Conservation (phyloP, 1,284 basidiomycete genomes). For the Naganishia liquefaciens region DNA sequence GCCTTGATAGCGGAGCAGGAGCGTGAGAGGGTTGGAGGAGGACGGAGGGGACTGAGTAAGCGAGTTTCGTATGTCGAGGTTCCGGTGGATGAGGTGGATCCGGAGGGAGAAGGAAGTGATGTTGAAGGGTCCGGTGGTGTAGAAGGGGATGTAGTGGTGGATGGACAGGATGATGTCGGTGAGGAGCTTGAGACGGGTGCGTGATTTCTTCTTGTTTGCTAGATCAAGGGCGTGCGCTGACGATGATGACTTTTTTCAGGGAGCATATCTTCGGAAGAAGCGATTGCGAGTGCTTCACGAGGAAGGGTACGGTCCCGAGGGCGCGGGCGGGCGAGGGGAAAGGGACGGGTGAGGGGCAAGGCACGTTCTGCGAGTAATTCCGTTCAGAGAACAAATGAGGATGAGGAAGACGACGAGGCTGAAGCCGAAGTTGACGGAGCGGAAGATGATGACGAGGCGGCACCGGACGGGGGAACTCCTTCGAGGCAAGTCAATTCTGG, state of each 20-base stretch:
- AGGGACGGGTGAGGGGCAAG: not conserved
- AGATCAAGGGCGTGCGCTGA: constrained; percentile 4
- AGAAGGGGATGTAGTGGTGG: constrained; percentile 33
- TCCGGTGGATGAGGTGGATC: constrained; percentile 22
- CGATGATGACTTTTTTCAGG: not conserved
- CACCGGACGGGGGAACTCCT: not conserved
- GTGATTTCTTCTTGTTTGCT: not conserved
- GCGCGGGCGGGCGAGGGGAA: constrained; percentile 15
- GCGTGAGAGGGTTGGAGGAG: not conserved
- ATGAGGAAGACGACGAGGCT: constrained; percentile 14
- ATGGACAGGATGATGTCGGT: constrained; percentile 38
- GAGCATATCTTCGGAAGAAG: constrained; percentile 26
- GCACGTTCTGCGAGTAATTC: constrained; percentile 1
- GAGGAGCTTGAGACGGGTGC: constrained; percentile 39
- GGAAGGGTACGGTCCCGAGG: not conserved
- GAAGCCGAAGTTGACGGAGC: not conserved
- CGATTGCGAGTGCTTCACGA: constrained; percentile 21
- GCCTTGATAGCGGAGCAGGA: constrained; percentile 3
- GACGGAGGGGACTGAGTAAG: constrained; percentile 12
- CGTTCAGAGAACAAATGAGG: not conserved
- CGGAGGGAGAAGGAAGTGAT: constrained; percentile 24
- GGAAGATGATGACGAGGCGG: not conserved
- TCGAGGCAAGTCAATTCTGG: not conserved
- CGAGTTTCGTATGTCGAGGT: constrained; percentile 31
- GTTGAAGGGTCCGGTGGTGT: constrained; percentile 29